Evolutionary conservation across 2,329 filamentous ascomycete species (phyloP).

Genomic region (Fusarium praegraminearum): DNA sequence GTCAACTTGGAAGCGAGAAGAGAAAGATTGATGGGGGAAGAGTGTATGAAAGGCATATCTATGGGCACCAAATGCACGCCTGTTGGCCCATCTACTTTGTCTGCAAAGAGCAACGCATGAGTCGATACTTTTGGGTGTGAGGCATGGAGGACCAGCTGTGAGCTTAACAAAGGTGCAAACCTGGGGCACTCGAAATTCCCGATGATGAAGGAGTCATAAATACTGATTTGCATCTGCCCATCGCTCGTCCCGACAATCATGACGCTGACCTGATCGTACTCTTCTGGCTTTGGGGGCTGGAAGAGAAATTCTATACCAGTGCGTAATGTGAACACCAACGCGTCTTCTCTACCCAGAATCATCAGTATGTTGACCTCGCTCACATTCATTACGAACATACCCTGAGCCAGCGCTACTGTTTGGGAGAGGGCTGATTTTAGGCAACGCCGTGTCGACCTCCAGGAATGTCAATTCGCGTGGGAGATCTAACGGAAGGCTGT

Average conservation of each 20-base stretch:
- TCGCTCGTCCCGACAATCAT: constrained; percentile 80
- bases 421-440: constrained; percentile 79
- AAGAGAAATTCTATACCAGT: constrained; percentile 78
- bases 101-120: constrained; percentile 74
- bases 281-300: constrained; percentile 69
- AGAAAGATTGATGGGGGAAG: constrained; percentile 82
- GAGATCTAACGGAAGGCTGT: constrained; percentile 62
- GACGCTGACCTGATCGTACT: constrained; percentile 81
- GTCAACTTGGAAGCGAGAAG: constrained; percentile 89
- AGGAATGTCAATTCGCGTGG: constrained; percentile 79
- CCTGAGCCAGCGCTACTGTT: constrained; percentile 69
- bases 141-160: constrained; percentile 68
- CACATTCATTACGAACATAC: constrained; percentile 54
- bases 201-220: constrained; percentile 87
- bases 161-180: constrained; percentile 43
- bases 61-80: constrained; percentile 74
- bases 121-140: constrained; percentile 81
- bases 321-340: constrained; percentile 75
- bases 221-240: constrained; percentile 79
- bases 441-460: constrained; percentile 80
- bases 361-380: constrained; percentile 13
- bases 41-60: constrained; percentile 85
- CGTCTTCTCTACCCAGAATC: constrained; percentile 58
- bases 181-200: constrained; percentile 70
- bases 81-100: constrained; percentile 50